These are phyloP conservation scores for Lentinus brumalis DNA, from an alignment of 768 basidiomycete genomes.

Conservation along the genomic window DNA sequence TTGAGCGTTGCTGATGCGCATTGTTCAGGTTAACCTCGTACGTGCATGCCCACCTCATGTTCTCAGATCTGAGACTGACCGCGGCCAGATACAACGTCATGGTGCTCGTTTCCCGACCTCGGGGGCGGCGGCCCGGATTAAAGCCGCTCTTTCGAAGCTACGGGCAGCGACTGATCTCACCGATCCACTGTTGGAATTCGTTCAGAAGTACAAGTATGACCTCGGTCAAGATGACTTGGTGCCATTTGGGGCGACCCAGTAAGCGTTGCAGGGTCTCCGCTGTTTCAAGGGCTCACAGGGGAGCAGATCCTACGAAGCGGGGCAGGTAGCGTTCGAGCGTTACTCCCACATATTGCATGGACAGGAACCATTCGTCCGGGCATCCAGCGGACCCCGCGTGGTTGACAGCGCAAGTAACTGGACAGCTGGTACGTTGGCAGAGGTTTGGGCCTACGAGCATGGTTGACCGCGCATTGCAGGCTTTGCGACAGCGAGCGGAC, in stretches of 20 bases:
- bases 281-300: background rate
- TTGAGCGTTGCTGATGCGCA: background rate
- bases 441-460: background rate
- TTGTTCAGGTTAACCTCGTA: slow-evolving; percentile 57
- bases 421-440: slow-evolving; percentile 50
- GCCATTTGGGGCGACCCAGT: slow-evolving; percentile 70
- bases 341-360: slow-evolving; percentile 52
- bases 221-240: slow-evolving; percentile 60
- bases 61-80: background rate
- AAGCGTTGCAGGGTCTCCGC: slow-evolving; percentile 24
- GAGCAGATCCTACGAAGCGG: slow-evolving; percentile 51
- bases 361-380: slow-evolving; percentile 55
- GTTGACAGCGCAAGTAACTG: slow-evolving; percentile 71
- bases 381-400: slow-evolving; percentile 58
- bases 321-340: slow-evolving; percentile 50
- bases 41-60: slow-evolving; percentile 21
- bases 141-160: slow-evolving; percentile 53
- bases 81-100: slow-evolving; percentile 70
- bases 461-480: slow-evolving; percentile 39
- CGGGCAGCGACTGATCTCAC: slow-evolving; percentile 44
- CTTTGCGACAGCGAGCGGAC: slow-evolving; percentile 55
- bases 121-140: slow-evolving; percentile 45
- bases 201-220: slow-evolving; percentile 57
- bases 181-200: slow-evolving; percentile 53
- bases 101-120: slow-evolving; percentile 76